Conservation (phyloP, 1,284 basidiomycete genomes). For the Austroboletus sp. region DNA sequence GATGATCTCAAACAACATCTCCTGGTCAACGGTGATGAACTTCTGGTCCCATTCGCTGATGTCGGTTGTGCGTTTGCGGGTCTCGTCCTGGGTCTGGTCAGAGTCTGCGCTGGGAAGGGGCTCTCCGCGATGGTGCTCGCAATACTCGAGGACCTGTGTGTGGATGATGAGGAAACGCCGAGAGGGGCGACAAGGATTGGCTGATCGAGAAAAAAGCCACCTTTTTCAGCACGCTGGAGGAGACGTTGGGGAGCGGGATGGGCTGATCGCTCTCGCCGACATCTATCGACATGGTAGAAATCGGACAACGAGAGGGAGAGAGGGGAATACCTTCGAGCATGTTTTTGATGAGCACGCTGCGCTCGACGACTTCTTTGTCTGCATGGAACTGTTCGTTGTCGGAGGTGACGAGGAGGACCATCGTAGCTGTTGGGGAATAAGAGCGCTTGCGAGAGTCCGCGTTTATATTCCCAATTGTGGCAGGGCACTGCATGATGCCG, state of each 20-base stretch:
- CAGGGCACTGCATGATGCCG: conserved; percentile 15
- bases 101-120: conserved; percentile 84
- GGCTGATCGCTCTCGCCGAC: conserved; percentile 88
- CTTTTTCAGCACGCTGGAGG: conserved; percentile 94
- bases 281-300: conserved; percentile 49
- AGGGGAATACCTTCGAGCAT: conserved; percentile 85
- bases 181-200: conserved; percentile 5
- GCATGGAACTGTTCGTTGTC: conserved; percentile 94
- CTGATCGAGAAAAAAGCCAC: conserved; percentile 36
- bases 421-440: conserved; percentile 30
- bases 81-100: conserved; percentile 80
- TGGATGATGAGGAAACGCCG: conserved; percentile 1
- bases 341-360: conserved; percentile 95
- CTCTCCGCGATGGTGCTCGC: conserved; percentile 96
- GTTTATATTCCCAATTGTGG: conserved; percentile 15
- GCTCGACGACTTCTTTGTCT: conserved; percentile 91
- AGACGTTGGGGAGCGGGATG: conserved; percentile 96
- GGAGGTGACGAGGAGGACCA: conserved; percentile 82
- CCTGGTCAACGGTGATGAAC: conserved; percentile 94
- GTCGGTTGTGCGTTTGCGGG: conserved; percentile 94
- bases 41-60: conserved; percentile 99
- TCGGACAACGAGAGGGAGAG: neutral
- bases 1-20: conserved; percentile 98
- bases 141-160: conserved; percentile 90
- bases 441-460: neutral